Conservation (phyloP, 495 filamentous ascomycete genomes). For the Podospora didyma region DNA sequence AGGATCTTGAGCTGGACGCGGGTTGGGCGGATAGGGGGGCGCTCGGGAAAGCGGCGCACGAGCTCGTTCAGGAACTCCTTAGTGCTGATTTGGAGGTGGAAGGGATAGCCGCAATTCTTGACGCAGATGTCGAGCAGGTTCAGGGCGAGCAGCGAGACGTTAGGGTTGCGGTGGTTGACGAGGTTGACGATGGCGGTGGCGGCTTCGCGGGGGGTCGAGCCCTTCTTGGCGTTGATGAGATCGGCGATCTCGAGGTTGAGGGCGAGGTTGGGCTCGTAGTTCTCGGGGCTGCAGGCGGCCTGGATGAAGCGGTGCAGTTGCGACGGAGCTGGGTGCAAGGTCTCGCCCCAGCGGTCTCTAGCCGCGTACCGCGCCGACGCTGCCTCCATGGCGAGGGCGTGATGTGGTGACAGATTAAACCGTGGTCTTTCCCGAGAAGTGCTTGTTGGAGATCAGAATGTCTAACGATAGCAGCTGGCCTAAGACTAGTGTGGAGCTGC, state of each 20-base stretch:
- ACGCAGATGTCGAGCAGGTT: constrained; percentile 96
- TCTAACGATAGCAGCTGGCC: too few relatives aligned
- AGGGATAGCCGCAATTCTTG: constrained; percentile 99
- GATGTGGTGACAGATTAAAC: neutral
- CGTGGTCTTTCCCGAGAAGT: too few relatives aligned
- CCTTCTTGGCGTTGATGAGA: constrained; percentile 96
- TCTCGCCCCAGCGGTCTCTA: constrained; percentile 88
- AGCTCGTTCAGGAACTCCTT: constrained; percentile 99
- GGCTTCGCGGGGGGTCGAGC: constrained; percentile 92
- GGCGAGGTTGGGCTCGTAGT: constrained; percentile 95
- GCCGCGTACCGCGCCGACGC: constrained; percentile 92
- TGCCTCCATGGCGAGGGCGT: constrained; percentile 67
- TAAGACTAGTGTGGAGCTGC: too few relatives aligned
- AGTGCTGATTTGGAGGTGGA: constrained; percentile 96
- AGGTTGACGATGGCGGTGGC: constrained; percentile 90
- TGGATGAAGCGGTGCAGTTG: constrained; percentile 93
- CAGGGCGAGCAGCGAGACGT: constrained; percentile 86
- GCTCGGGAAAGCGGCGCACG: constrained; percentile 91
- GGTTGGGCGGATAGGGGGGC: constrained; percentile 79
- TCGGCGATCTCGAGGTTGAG: constrained; percentile 95
- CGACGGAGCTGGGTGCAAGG: constrained; percentile 71
- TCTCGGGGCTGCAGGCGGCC: constrained; percentile 90
- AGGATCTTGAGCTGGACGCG: constrained; percentile 88
- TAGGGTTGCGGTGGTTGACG: constrained; percentile 93
- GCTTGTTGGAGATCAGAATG: too few relatives aligned